Percentiles rank a stretch among this genome's conserved stretches.
Evolutionary conservation across 2,329 filamentous ascomycete species (phyloP).

Genomic region (Pleurostoma richardsiae): DNA sequence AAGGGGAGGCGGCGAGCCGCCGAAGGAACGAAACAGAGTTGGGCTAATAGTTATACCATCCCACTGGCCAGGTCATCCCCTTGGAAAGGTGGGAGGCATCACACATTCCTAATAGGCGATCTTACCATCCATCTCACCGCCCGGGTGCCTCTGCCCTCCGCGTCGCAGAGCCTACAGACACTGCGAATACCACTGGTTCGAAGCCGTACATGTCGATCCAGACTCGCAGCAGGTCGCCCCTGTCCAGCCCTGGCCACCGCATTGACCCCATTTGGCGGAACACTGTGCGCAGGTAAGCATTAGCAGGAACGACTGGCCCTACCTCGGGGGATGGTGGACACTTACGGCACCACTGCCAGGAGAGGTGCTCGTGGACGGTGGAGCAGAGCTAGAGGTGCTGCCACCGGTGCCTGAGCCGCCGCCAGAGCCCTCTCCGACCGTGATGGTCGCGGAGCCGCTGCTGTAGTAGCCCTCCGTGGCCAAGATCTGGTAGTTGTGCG

Average conservation of each 20-base stretch:
- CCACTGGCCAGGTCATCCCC: no score
- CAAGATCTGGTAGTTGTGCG: conserved; percentile 48
- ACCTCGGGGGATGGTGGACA: no score
- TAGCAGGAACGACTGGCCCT: no score
- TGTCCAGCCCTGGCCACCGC: conserved; percentile 24
- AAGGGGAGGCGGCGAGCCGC: no score
- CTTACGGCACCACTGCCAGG: conserved; percentile 1
- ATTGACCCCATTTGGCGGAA: conserved; percentile 23
- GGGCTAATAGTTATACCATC: no score
- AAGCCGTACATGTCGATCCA: conserved; percentile 19
- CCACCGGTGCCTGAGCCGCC: conserved; percentile 6
- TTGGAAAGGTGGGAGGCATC: no score
- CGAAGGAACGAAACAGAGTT: no score
- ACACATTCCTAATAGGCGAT: no score
- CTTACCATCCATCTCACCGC: no score
- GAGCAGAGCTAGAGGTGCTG: not conserved
- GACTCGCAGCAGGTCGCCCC: conserved; percentile 25
- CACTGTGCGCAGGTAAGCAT: conserved; percentile 10
- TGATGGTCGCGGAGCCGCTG: conserved; percentile 38
- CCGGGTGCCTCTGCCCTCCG: no score
- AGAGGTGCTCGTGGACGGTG: not conserved
- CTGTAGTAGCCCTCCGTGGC: conserved; percentile 48
- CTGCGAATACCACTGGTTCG: conserved; percentile 10
- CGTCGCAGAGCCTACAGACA: no score
- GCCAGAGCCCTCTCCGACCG: conserved; percentile 12